A percentile compares a stretch with the other conserved stretches of the same genome.
These are phyloP conservation scores for Colletotrichum tabaci DNA, from an alignment of 2,329 filamentous ascomycete species.

Conservation along the genomic window DNA sequence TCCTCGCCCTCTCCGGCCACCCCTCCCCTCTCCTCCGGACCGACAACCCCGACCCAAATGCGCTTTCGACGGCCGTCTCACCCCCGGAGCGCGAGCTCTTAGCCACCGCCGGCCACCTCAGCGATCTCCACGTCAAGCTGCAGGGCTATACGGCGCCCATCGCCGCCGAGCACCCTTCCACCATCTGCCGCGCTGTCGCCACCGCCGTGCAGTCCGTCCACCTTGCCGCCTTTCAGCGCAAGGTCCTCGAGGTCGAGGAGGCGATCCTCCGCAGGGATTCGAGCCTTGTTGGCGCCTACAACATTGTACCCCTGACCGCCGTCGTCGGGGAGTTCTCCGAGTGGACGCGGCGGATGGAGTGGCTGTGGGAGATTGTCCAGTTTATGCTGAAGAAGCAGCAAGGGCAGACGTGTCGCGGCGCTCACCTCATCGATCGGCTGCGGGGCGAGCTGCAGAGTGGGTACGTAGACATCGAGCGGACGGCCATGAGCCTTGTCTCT, in stretches of 20 bases:
- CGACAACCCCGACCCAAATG: slow-evolving; percentile 61
- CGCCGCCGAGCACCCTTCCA: slow-evolving; percentile 79
- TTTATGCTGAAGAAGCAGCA: slow-evolving; percentile 71
- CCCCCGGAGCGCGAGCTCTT: slow-evolving; percentile 89
- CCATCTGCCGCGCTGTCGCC: slow-evolving; percentile 89
- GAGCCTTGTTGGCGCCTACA: slow-evolving; percentile 87
- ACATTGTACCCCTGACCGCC: slow-evolving; percentile 91
- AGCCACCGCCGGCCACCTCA: slow-evolving; percentile 81
- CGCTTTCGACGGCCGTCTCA: slow-evolving; percentile 68
- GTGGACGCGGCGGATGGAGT: slow-evolving; percentile 88
- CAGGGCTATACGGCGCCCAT: slow-evolving; percentile 77
- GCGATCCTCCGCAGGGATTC: slow-evolving; percentile 83
- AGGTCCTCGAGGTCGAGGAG: slow-evolving; percentile 87
- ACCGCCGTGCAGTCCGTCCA: slow-evolving; percentile 82
- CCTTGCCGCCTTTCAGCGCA: slow-evolving; percentile 84
- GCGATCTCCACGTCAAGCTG: slow-evolving; percentile 82
- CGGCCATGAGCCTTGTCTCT: slow-evolving; percentile 79
- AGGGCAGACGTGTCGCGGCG: slow-evolving; percentile 71
- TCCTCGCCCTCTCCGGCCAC: slow-evolving; percentile 95
- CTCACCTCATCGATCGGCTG: slow-evolving; percentile 82
- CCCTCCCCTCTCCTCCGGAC: slow-evolving; percentile 86
- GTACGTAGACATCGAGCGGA: slow-evolving; percentile 86
- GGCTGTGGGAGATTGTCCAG: slow-evolving; percentile 82
- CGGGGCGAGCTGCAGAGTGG: slow-evolving; percentile 86
- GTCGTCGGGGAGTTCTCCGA: slow-evolving; percentile 88